Evolutionary conservation across 2,329 filamentous ascomycete genomes (phyloP), one percentile per base, ranked within the genome.

Genomic region (Penicillium sp.): DNA sequence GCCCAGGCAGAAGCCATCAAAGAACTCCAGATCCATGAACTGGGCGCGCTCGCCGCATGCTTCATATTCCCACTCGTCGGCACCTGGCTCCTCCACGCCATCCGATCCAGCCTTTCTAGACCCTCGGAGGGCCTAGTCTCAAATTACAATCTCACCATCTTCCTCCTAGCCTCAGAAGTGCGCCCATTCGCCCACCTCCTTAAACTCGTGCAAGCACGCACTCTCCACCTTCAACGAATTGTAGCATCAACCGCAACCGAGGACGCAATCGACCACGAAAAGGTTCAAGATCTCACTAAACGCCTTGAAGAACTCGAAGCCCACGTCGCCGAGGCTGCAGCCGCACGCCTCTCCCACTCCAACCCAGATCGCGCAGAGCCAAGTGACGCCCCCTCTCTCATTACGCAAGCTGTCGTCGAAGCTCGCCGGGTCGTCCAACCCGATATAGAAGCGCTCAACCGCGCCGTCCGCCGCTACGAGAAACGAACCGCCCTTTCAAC

Each of bases 101-200:
- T 97, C 52, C 85, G 93, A 44, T 82, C 81, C 7, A 90, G 93
- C 63, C 83, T 97, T 15, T 92, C 89, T 20, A 82, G 89, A 2
- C 90, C 89, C 0, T 91, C 91, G 0, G 91, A 95, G 68, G 90
- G 90, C 1, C 78, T 97, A 9, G 87, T 97, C 6, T 96, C 91
- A 4, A 90, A 96, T 70, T 95, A 93, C 74, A 97, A 97, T 70
- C 79, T 97, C 48, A 91, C 88, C 10, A 90, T 97, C 46, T 97
- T 97, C 70, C 78, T 96, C 2, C 80, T 96, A 15, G 90, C 89
- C 1, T 89, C 93, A 3, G 93, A 97, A 72, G 78, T 97, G 23
- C 86, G 90, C 3, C 93, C 93, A 0, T 76, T 91, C 42, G 84
- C 89, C 1, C 92, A 97, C 66, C 75, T 95, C 21, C 84, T 96